These are phyloP conservation scores for Cajanus cajan DNA, from an alignment of 306 rosid genomes.

Conservation along the genomic window DNA sequence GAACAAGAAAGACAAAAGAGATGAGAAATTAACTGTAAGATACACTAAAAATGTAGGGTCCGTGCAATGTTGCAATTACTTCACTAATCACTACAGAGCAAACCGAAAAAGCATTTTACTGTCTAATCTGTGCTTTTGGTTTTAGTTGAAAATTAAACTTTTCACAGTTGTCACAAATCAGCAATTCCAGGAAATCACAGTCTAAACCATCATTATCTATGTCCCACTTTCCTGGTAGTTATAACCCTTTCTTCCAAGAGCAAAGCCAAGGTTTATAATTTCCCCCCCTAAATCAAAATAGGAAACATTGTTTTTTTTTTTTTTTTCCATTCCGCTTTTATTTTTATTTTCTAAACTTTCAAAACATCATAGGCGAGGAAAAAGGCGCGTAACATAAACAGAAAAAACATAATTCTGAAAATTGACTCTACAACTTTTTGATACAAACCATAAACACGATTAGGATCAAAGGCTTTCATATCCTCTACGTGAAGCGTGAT, in stretches of 20 bases:
- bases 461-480: slow-evolving; percentile 66
- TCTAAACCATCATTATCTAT: slow-evolving; percentile 1
- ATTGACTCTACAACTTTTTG: not conserved
- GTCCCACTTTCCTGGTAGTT: not conserved
- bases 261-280: not conserved
- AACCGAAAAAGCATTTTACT: not conserved
- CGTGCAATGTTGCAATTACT: not conserved
- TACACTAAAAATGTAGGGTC: not conserved
- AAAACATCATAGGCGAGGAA: not conserved
- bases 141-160: not conserved
- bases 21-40: not conserved
- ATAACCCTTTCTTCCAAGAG: not conserved
- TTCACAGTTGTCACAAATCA: not conserved
- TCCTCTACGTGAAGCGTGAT: slow-evolving; percentile 76
- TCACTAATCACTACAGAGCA: not conserved
- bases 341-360: not conserved
- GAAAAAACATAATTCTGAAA: not conserved
- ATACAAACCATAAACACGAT: slow-evolving; percentile 73
- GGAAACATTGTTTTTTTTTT: not conserved
- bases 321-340: not conserved
- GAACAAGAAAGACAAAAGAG: not conserved
- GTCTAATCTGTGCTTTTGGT: not conserved
- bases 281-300: not conserved
- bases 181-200: not conserved
- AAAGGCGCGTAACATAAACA: not conserved